Percentiles rank a stretch among this genome's conserved stretches.
These are phyloP conservation scores for Trichodelitschia bisporula DNA, from an alignment of 495 filamentous ascomycete species.

Conservation along the genomic window DNA sequence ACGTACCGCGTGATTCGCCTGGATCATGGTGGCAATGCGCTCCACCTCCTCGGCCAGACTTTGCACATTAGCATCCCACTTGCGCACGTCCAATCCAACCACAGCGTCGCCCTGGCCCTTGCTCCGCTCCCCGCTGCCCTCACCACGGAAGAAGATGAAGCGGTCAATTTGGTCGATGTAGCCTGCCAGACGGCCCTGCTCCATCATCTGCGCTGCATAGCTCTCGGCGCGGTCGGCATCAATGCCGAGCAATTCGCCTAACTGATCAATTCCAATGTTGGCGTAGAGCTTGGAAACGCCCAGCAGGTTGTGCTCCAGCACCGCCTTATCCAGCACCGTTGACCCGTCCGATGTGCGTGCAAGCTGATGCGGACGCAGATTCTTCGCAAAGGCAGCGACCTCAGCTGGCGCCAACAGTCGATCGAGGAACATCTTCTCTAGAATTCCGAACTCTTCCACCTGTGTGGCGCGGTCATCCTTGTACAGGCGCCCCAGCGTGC, in stretches of 20 bases:
- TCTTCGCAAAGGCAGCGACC: slow-evolving; percentile 61
- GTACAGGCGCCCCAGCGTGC: slow-evolving; percentile 59
- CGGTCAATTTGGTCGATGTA: slow-evolving; percentile 87
- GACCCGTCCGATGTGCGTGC: slow-evolving; percentile 69
- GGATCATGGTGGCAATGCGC: slow-evolving; percentile 49
- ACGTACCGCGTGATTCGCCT: slow-evolving; percentile 40
- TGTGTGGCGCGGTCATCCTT: slow-evolving; percentile 70
- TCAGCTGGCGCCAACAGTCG: slow-evolving; percentile 56
- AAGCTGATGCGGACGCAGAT: slow-evolving; percentile 66
- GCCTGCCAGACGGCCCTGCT: slow-evolving; percentile 66
- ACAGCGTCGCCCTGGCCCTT: slow-evolving; percentile 30
- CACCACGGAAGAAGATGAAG: slow-evolving; percentile 61
- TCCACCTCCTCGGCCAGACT: slow-evolving; percentile 69
- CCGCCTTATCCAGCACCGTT: slow-evolving; percentile 82
- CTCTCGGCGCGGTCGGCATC: slow-evolving; percentile 67
- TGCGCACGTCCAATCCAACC: slow-evolving; percentile 42
- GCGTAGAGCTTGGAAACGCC: slow-evolving; percentile 65
- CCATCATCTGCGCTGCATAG: slow-evolving; percentile 84
- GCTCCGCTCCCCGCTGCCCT: slow-evolving; percentile 37
- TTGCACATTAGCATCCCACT: slow-evolving; percentile 78
- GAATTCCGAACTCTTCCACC: slow-evolving; percentile 59
- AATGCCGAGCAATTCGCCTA: slow-evolving; percentile 54
- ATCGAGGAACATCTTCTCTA: slow-evolving; percentile 96
- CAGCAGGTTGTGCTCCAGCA: slow-evolving; percentile 87
- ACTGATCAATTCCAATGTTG: slow-evolving; percentile 61